Conservation (phyloP, 768 basidiomycete species). For the Rhizopogon salebrosus region DNA sequence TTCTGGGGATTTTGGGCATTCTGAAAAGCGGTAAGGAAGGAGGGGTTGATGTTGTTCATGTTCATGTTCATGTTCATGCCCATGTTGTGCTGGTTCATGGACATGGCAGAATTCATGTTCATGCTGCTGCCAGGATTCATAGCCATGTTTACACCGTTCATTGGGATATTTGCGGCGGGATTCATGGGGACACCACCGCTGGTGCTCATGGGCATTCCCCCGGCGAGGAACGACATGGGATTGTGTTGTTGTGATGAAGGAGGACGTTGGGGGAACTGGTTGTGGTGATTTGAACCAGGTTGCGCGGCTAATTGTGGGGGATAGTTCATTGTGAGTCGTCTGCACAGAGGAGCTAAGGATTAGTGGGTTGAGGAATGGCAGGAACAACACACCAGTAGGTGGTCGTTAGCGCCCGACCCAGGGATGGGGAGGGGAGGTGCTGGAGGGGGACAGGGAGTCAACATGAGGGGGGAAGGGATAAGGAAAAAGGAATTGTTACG, state of each 20-base stretch:
- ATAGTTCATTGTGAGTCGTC: background rate
- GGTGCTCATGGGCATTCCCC: constrained; percentile 6
- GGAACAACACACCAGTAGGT: constrained; percentile 1
- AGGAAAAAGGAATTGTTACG: constrained; percentile 7
- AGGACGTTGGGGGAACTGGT: constrained; percentile 17
- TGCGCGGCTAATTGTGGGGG: constrained; percentile 7
- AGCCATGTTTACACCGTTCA: constrained; percentile 6
- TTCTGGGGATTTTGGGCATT: constrained; percentile 8
- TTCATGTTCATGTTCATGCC: constrained; percentile 6
- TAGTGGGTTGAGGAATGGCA: background rate
- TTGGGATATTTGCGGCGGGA: background rate
- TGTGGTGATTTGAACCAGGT: constrained; percentile 14
- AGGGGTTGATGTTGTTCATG: constrained; percentile 25
- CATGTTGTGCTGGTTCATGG: constrained; percentile 1
- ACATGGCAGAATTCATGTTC: constrained; percentile 1
- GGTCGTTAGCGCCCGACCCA: constrained; percentile 12
- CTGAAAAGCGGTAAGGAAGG: constrained; percentile 29
- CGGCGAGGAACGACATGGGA: constrained; percentile 14
- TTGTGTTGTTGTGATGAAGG: constrained; percentile 9
- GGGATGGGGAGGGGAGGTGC: background rate
- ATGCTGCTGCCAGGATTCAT: constrained; percentile 6
- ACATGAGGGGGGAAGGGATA: background rate
- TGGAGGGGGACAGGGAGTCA: background rate
- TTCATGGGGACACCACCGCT: constrained; percentile 4
- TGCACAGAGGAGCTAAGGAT: background rate